phyloP scores from a whole-genome alignment of 2,329 filamentous ascomycete genomes.

The Cryphonectria parasitica region DNA sequence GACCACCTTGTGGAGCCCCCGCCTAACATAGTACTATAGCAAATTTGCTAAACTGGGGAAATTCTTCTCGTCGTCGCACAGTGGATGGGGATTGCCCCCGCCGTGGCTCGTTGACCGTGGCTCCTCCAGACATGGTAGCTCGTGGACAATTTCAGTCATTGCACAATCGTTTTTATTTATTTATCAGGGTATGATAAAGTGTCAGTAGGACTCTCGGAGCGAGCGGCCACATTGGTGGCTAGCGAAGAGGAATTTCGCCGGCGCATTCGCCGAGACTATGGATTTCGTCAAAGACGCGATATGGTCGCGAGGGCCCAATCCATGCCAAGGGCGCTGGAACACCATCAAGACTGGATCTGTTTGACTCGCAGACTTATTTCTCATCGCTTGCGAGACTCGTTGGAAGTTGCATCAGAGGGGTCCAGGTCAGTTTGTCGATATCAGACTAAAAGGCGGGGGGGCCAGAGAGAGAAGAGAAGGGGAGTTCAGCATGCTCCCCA shows the following conservation, averaged over 20 bases:
- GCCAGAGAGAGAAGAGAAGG: too few species aligned
- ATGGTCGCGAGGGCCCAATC: background rate
- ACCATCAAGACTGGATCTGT: background rate
- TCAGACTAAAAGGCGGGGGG: background rate
- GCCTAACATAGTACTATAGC: constrained; percentile 9
- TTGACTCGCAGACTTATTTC: background rate
- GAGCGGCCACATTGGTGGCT: background rate
- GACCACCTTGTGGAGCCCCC: constrained; percentile 24
- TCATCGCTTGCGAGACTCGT: background rate
- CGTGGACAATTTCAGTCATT: background rate
- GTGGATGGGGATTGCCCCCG: background rate
- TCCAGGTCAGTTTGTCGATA: background rate
- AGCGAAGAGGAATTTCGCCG: constrained; percentile 12
- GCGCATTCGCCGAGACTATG: constrained; percentile 15
- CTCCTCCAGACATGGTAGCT: background rate
- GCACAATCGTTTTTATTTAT: background rate
- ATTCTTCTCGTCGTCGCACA: constrained; percentile 19
- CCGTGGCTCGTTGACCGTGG: background rate
- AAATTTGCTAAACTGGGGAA: constrained; percentile 25
- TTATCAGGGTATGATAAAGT: background rate
- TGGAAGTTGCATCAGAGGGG: background rate
- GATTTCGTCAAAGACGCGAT: background rate
- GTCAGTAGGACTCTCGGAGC: background rate
- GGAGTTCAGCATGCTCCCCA: background rate
- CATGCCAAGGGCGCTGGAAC: background rate